Evolutionary conservation across 2,329 filamentous ascomycete species (phyloP), one percentile per base, ranked within the genome.

Genomic region (Clonostachys rosea): DNA sequence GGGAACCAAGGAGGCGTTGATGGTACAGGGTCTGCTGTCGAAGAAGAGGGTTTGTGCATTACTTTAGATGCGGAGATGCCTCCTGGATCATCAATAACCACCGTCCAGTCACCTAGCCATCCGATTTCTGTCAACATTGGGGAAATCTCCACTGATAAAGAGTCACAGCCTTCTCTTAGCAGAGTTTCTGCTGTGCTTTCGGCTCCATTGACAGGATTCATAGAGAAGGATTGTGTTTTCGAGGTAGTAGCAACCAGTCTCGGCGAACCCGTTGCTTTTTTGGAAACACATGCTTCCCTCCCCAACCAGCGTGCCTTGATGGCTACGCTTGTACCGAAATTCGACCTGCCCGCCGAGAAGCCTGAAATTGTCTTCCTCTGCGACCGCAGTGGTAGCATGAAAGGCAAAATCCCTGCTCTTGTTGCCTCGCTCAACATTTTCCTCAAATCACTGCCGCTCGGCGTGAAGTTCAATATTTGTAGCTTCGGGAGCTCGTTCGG

Each of bases 281-380:
- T 90, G 2, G 86, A 90, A 59, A 75, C 68, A 0, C 86, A 90
- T 53, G 76, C 84, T 0, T 76, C 67, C 0, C 70, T 87, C 4
- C 68, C 75, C 0, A 71, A 79, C 46, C 82, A 87, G 43, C 74
- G 80, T 5, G 84, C 86, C 1, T 58, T 90, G 49, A 88, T 91
- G 84, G 69, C 78, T 0, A 87, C 85, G 0, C 67, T 90, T 1
- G 83, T 89, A 0, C 86, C 86, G 3, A 83, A 81, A 51, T 88
- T 89, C 63, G 69, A 72, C n/a, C 66, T 88, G 0, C 78, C 80
- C 0, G 58, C 73, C 0, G 68, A 74, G 8, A 64, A 61, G 47
- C 70, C 73, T 5, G 86, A 91, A 57, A 75, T 91, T 20, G 78
- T 90, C n/a, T 89, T 91, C 53, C 67, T 91, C 5, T 85, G 83